Percentiles rank a stretch among this genome's conserved stretches.
phyloP scores from a whole-genome alignment of 306 rosid genomes.

The apple (Malus domestica) region ASM211411v1 NC_041789.1:21793001-21793500 shows the following conservation, averaged over 20 bases:
- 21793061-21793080: neutral
- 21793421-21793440: neutral
- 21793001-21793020: constrained; percentile 9
- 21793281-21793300: neutral
- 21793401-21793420: neutral
- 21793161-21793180: neutral
- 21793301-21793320: constrained; percentile 12
- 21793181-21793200: constrained; percentile 8
- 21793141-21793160: constrained; percentile 6
- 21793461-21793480: neutral
- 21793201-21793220: constrained; percentile 22
- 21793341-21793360: neutral
- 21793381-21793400: neutral
- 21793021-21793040: constrained; percentile 2
- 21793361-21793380: neutral
- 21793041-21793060: neutral
- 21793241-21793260: neutral
- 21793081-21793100: neutral
- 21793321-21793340: neutral
- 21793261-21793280: constrained; percentile 5
- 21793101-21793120: neutral
- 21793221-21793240: neutral
- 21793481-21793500: neutral
- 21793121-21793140: neutral
- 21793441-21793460: neutral